These are phyloP conservation scores for Echium plantagineum DNA, from an alignment of 257 asterid species.

Conservation along the genomic window DNA sequence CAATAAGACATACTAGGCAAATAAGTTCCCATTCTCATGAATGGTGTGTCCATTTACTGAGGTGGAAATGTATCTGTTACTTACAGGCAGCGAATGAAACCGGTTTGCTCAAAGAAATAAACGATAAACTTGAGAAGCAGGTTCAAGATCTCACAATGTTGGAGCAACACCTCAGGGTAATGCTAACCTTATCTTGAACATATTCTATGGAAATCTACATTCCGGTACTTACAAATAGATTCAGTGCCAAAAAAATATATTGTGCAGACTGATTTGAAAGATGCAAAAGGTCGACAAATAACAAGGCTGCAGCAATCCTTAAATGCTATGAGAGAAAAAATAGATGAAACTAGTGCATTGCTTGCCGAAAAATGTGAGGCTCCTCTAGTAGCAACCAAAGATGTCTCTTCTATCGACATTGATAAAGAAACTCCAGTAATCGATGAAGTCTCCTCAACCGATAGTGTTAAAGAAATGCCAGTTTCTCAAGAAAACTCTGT, in stretches of 20 bases:
- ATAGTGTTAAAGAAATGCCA: background rate
- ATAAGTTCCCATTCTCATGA: no score
- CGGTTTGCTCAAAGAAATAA: constrained; percentile 96
- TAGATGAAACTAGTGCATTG: constrained; percentile 57
- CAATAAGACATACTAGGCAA: no score
- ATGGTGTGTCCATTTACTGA: background rate
- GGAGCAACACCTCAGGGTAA: constrained; percentile 94
- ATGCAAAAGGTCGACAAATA: constrained; percentile 57
- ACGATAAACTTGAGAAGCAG: constrained; percentile 95
- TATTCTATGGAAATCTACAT: no score
- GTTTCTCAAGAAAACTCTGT: constrained; percentile 81
- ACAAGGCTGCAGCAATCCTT: constrained; percentile 60
- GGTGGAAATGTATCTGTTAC: background rate
- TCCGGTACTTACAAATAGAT: background rate
- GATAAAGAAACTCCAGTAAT: constrained; percentile 36
- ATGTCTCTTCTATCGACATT: constrained; percentile 39
- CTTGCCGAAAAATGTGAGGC: constrained; percentile 70
- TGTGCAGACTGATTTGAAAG: constrained; percentile 76
- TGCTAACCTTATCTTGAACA: constrained; percentile 11
- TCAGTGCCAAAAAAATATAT: constrained; percentile 9
- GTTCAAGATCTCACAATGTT: constrained; percentile 94
- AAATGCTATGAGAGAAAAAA: constrained; percentile 61
- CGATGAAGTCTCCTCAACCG: no score
- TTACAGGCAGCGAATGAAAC: constrained; percentile 91
- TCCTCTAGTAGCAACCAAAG: constrained; percentile 82